These are phyloP conservation scores for Aspergillus carlsbadensis DNA, from an alignment of 495 filamentous ascomycete genomes.

Conservation along the genomic window DNA sequence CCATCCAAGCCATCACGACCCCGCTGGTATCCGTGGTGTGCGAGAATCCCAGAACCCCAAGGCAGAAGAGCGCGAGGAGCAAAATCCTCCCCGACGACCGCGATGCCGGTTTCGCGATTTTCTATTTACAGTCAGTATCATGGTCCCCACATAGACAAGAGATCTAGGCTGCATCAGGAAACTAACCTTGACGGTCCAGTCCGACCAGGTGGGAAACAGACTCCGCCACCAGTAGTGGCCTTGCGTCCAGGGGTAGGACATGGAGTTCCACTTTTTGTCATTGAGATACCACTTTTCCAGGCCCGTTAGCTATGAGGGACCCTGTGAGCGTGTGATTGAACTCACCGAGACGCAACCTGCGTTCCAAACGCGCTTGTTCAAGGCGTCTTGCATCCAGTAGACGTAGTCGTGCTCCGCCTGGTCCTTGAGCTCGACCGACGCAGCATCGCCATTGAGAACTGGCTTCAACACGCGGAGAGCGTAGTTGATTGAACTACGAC, in stretches of 20 bases:
- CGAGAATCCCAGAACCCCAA: too few species aligned
- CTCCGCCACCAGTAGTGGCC: constrained; percentile 34
- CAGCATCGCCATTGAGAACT: constrained; percentile 44
- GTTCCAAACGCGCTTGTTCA: constrained; percentile 44
- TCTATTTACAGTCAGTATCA: too few species aligned
- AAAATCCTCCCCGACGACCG: too few species aligned
- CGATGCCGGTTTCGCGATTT: too few species aligned
- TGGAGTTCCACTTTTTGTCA: constrained; percentile 47
- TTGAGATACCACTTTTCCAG: constrained; percentile 19
- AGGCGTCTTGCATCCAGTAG: constrained; percentile 34
- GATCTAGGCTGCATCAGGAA: too few species aligned
- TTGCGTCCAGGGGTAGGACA: constrained; percentile 46
- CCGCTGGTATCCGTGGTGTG: too few species aligned
- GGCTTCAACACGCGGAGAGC: constrained; percentile 51
- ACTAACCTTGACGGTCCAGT: constrained; percentile 31
- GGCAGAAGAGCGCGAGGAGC: too few species aligned
- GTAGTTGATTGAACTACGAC: constrained; percentile 33
- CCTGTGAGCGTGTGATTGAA: background rate
- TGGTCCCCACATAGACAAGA: too few species aligned
- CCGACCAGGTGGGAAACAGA: constrained; percentile 34
- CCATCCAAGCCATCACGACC: too few species aligned
- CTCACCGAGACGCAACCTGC: constrained; percentile 40
- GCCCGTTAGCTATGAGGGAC: too few species aligned
- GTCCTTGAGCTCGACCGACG: constrained; percentile 39
- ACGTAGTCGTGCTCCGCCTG: constrained; percentile 46